Conservation (phyloP, 225 moss, liverwort and hornwort genomes). For the Neckera pumila region DNA sequence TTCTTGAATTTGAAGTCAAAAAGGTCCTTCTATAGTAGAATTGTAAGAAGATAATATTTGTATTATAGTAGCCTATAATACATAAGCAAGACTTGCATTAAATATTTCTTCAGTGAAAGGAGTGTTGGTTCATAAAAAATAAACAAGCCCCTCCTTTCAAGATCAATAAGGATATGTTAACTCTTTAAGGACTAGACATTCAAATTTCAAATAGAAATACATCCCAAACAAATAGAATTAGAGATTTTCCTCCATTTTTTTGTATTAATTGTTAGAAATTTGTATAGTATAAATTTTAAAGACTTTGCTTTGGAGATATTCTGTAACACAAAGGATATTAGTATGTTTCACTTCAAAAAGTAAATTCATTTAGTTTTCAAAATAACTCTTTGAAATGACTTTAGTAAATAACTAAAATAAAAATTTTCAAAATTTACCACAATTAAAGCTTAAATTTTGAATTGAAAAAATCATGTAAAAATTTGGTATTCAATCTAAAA, state of each 20-base stretch:
- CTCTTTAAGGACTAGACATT: not conserved
- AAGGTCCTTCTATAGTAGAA: rapidly evolving
- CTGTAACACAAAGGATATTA: rapidly evolving
- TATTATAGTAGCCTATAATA: not conserved
- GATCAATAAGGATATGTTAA: not conserved
- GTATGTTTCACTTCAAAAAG: not conserved
- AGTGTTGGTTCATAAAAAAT: rapidly evolving
- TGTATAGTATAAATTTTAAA: not conserved
- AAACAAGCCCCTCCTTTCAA: rapidly evolving
- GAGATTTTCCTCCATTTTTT: not conserved
- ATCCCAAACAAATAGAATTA: not conserved
- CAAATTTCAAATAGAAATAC: not conserved
- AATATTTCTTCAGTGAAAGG: not conserved
- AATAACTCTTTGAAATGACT: not conserved
- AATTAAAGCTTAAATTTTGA: rapidly evolving
- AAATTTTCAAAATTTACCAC: not conserved
- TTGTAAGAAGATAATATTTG: not conserved
- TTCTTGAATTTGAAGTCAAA: not conserved
- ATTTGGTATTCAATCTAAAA: not conserved
- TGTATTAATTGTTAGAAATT: not conserved
- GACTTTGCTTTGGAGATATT: not conserved
- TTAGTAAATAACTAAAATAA: not conserved
- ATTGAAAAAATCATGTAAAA: not conserved
- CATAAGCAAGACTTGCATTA: not conserved
- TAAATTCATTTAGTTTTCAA: not conserved